A percentile compares a stretch with the other conserved stretches of the same genome.
phyloP scores from a whole-genome alignment of 345 rosid genomes.

The Aquilaria yunnanensis region DNA sequence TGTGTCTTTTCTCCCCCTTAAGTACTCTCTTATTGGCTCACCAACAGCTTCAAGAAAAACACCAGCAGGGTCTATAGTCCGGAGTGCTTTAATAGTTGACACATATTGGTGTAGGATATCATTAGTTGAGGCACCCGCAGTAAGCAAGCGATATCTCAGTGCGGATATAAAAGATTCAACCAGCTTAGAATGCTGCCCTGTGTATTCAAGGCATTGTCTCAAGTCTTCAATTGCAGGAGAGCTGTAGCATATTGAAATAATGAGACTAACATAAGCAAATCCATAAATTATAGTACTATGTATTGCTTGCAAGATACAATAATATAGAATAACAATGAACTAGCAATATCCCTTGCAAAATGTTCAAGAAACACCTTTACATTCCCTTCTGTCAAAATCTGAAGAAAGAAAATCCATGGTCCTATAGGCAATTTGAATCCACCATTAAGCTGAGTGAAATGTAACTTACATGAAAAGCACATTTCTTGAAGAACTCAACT shows the following conservation, averaged over 20 bases:
- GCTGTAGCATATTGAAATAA: slow-evolving; percentile 35
- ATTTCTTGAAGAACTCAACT: too few relatives aligned
- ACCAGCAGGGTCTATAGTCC: slow-evolving; percentile 91
- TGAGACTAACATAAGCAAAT: slow-evolving; percentile 10
- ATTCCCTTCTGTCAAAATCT: not conserved
- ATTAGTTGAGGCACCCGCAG: slow-evolving; percentile 99
- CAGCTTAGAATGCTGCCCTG: slow-evolving; percentile 92
- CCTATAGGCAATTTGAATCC: too few relatives aligned
- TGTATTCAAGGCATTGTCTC: slow-evolving; percentile 90
- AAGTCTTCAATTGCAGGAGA: slow-evolving; percentile 94
- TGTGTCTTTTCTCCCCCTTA: slow-evolving; percentile 90
- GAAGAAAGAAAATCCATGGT: not conserved
- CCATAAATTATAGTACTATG: slow-evolving; percentile 1
- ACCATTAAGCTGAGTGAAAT: too few relatives aligned
- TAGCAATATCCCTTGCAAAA: not conserved
- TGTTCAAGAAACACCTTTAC: slow-evolving; percentile 2
- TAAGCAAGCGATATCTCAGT: slow-evolving; percentile 77
- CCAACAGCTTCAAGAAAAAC: slow-evolving; percentile 94
- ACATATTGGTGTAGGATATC: slow-evolving; percentile 98
- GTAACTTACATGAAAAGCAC: too few relatives aligned
- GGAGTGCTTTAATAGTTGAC: slow-evolving; percentile 90
- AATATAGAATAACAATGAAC: slow-evolving; percentile 6
- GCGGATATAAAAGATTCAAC: slow-evolving; percentile 92
- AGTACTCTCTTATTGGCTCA: slow-evolving; percentile 92
- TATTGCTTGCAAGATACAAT: slow-evolving; percentile 7